Evolutionary conservation across 176 grass and related monocot genomes (phyloP), one percentile per base, ranked within the genome.

Genomic region (Calamus simplicifolius): DNA sequence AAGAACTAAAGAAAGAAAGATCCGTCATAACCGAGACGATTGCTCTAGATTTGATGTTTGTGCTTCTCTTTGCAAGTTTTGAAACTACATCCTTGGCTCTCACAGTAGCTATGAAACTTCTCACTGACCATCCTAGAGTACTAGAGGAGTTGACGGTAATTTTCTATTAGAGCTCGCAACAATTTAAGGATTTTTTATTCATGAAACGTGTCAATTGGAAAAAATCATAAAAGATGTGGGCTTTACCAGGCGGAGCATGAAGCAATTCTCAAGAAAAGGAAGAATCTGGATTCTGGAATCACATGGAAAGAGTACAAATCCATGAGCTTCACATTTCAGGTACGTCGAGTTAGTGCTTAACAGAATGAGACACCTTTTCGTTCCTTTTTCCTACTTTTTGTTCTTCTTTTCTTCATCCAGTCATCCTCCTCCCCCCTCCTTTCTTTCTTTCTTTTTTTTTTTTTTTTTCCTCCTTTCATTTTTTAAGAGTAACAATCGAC

Each of bases 41-140:
- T 76, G 85, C 89, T 66, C 75, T 95, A 59, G 81, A 95, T 78
- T 80, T 95, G 75, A 88, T 89, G 81, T 95, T 95, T 77, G 85
- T 82, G 30, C 84, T 95, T 61, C 89, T 95, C 60, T 95, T 95
- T 60, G 89, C 89, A 60, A 95, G 89, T 76, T 95, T 79, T 49
- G 89, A 95, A 61, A 95, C 89, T 2, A 95, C 89, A 5, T 75
- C 89, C 59, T 77, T 95, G 78, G 79, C 85, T 25, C 84, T 95
- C 77, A 95, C 89, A 48, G 64, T 85, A 16, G 89, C 77, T 52
- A 77, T 89, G 68, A 95, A 85, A 70, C 80, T 87, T 59, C 89
- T 95, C 74, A 60, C 72, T 4, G 85, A 95, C 1, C 84, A 95
- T 70, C 78, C 89, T 49, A 82, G 66, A 56, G 78, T 75, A 54